phyloP scores from a whole-genome alignment of 306 rosid genomes.

The Hippophae tibetana region DNA sequence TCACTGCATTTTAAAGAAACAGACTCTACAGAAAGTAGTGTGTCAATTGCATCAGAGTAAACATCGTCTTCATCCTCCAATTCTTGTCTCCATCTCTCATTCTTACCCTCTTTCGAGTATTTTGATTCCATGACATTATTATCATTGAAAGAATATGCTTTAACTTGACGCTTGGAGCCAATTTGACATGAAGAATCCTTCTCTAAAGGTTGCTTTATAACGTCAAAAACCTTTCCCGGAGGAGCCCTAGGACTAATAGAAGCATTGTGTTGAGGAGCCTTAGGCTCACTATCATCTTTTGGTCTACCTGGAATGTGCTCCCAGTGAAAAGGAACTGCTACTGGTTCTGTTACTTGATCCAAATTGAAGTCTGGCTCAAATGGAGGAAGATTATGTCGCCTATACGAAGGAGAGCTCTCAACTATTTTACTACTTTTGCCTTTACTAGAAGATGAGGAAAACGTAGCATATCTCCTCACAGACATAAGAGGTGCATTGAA shows the following conservation, averaged over 20 bases:
- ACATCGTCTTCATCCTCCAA: conserved; percentile 32
- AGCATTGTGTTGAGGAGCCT: conserved; percentile 17
- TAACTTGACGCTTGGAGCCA: conserved; percentile 13
- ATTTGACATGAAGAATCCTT: conserved; percentile 27
- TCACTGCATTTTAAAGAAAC: conserved; percentile 64
- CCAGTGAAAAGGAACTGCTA: conserved; percentile 88
- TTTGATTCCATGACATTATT: conserved; percentile 19
- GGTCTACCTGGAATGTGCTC: conserved; percentile 77
- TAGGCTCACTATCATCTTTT: conserved; percentile 36
- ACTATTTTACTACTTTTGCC: conserved; percentile 32
- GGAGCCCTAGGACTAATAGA: conserved; percentile 50
- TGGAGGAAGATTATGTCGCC: conserved; percentile 32
- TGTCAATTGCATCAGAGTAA: conserved; percentile 66
- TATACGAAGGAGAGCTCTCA: conserved; percentile 21
- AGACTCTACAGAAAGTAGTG: conserved; percentile 45
- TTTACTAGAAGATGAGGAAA: conserved; percentile 30
- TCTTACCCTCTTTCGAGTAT: conserved; percentile 21
- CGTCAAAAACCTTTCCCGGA: conserved; percentile 38
- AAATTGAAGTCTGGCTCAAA: conserved; percentile 31
- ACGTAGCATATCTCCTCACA: conserved; percentile 64
- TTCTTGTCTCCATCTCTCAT: conserved; percentile 25
- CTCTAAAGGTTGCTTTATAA: conserved; percentile 21
- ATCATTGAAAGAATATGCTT: conserved; percentile 25
- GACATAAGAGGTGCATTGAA: conserved; percentile 81
- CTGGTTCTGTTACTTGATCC: conserved; percentile 67